These are phyloP conservation scores for Diddensiella transvaalensis DNA, from an alignment of 805 yeast genomes.

Conservation along the genomic window DNA sequence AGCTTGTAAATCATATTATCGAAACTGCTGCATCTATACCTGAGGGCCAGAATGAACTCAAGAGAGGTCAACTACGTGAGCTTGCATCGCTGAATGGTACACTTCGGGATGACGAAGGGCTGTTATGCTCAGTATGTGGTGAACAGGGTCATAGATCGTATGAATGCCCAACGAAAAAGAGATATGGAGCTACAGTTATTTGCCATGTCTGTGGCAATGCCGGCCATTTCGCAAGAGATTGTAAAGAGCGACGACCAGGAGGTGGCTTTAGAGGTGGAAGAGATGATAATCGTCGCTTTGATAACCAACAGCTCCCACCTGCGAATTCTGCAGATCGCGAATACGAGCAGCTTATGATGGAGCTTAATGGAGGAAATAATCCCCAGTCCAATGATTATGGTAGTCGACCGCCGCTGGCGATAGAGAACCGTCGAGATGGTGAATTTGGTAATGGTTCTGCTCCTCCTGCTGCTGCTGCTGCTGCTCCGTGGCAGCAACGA, in stretches of 20 bases:
- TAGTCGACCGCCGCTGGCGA: background rate
- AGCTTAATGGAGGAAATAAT: conserved; percentile 27
- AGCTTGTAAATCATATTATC: conserved; percentile 69
- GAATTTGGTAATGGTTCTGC: too few species aligned
- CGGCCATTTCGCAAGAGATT: conserved; percentile 89
- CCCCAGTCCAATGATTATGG: background rate
- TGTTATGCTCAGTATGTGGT: conserved; percentile 64
- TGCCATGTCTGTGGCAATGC: conserved; percentile 76
- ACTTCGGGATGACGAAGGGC: conserved; percentile 69
- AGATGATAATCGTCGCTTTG: conserved; percentile 7
- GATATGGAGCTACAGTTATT: conserved; percentile 51
- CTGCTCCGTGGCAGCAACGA: conserved; percentile 11
- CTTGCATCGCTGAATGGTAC: conserved; percentile 95
- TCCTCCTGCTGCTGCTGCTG: conserved; percentile 10
- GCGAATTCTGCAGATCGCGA: conserved; percentile 42
- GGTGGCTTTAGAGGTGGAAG: conserved; percentile 9
- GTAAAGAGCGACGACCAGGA: conserved; percentile 43
- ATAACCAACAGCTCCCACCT: background rate
- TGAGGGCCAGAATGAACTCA: conserved; percentile 87
- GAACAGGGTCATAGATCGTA: conserved; percentile 59
- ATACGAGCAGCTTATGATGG: conserved; percentile 49
- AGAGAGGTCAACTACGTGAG: conserved; percentile 85
- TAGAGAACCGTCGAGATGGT: conserved; percentile 2
- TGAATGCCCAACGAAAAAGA: conserved; percentile 56
- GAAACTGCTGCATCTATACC: conserved; percentile 85